Conservation (phyloP, 2,329 filamentous ascomycete species). For the Thelonectria blattea region DNA sequence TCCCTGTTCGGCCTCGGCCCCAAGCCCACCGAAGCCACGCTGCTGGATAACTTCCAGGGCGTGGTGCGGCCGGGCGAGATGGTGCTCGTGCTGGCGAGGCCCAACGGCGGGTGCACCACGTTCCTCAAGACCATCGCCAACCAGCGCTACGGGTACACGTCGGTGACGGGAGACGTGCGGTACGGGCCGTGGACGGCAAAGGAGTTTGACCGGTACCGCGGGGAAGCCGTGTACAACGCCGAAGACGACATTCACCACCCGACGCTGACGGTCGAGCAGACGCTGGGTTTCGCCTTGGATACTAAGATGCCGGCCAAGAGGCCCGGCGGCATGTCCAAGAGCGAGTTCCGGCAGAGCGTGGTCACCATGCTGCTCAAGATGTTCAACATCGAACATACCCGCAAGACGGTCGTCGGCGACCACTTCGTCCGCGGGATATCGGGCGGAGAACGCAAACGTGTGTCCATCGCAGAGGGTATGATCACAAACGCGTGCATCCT, state of each 20-base stretch:
- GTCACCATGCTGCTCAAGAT: constrained; percentile 80
- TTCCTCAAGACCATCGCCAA: constrained; percentile 73
- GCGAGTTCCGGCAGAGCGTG: constrained; percentile 78
- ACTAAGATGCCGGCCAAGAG: constrained; percentile 84
- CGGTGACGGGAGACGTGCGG: constrained; percentile 69
- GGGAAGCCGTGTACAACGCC: constrained; percentile 81
- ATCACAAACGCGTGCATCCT: constrained; percentile 74
- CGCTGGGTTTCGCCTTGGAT: constrained; percentile 82
- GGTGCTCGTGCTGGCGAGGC: constrained; percentile 81
- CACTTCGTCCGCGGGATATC: constrained; percentile 78
- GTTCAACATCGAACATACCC: constrained; percentile 93
- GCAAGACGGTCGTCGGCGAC: constrained; percentile 84
- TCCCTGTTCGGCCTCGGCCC: constrained; percentile 68
- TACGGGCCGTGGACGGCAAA: constrained; percentile 77
- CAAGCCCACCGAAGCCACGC: constrained; percentile 73
- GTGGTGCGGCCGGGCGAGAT: constrained; percentile 84
- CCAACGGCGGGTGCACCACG: constrained; percentile 74
- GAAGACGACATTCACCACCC: constrained; percentile 86
- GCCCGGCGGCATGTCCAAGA: constrained; percentile 73
- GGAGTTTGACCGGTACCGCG: constrained; percentile 77
- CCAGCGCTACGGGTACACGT: constrained; percentile 63
- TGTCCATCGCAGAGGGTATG: constrained; percentile 83
- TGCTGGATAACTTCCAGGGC: constrained; percentile 75
- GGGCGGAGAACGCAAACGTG: constrained; percentile 74
- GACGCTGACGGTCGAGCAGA: constrained; percentile 86